Evolutionary conservation across 768 basidiomycete genomes (phyloP).

Genomic region (Rhizopogon vesiculosus): DNA sequence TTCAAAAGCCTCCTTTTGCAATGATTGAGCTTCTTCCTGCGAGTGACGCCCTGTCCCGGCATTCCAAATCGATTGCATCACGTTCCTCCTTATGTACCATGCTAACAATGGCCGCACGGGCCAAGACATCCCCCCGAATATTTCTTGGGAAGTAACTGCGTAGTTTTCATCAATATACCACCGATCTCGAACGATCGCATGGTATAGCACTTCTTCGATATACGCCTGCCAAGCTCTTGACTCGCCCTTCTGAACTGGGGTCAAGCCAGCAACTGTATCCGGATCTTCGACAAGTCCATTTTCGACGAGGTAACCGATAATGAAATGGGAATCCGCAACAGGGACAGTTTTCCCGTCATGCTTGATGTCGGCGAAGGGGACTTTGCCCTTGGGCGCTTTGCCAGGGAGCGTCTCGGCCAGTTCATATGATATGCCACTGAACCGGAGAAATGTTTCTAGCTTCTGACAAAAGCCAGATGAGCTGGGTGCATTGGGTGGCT

Average conservation of each 20-base stretch:
- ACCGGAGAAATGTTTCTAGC: slow-evolving; percentile 26
- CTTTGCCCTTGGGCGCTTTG: slow-evolving; percentile 28
- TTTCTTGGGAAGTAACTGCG: slow-evolving; percentile 7
- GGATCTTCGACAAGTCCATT: slow-evolving; percentile 20
- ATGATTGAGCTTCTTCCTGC: slow-evolving; percentile 24
- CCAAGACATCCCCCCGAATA: slow-evolving; percentile 11
- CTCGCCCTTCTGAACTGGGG: slow-evolving; percentile 23
- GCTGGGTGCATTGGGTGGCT: slow-evolving; percentile 16
- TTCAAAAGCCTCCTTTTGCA: slow-evolving; percentile 25
- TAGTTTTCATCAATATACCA: slow-evolving; percentile 27
- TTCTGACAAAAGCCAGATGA: slow-evolving; percentile 30
- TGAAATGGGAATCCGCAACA: slow-evolving; percentile 29
- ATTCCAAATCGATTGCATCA: slow-evolving; percentile 11
- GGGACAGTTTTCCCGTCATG: slow-evolving; percentile 15
- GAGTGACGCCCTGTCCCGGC: slow-evolving; percentile 28
- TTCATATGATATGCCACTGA: slow-evolving; percentile 22
- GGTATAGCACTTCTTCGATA: slow-evolving; percentile 26
- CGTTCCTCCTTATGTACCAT: slow-evolving; percentile 18
- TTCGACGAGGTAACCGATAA: slow-evolving; percentile 25
- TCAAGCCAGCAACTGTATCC: slow-evolving; percentile 20
- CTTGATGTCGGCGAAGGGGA: slow-evolving; percentile 27
- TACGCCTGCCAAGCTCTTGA: slow-evolving; percentile 31
- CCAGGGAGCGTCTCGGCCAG: slow-evolving; percentile 18
- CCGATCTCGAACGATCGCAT: slow-evolving; percentile 23
- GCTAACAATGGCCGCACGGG: slow-evolving; percentile 17